Percentiles rank a stretch among this genome's conserved stretches.
These are phyloP conservation scores for Fusarium longipes DNA, from an alignment of 2,329 filamentous ascomycete species.

Conservation along the genomic window DNA sequence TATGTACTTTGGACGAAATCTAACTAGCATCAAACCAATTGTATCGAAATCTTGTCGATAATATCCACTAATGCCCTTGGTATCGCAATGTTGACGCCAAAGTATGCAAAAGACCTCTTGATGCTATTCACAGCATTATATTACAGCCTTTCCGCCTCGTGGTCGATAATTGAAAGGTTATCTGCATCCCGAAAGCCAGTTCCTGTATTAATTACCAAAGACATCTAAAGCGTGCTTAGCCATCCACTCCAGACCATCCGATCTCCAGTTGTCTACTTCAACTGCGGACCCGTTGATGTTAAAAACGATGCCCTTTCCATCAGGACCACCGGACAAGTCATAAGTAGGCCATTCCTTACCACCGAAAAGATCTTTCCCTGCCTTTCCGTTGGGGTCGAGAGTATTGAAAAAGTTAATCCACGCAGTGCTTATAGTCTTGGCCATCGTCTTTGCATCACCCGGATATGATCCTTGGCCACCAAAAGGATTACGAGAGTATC, in stretches of 20 bases:
- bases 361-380: not conserved
- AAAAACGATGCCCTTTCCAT: constrained; percentile 47
- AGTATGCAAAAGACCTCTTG: no score
- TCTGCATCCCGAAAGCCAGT: no score
- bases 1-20: not conserved
- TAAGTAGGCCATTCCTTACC: constrained; percentile 47
- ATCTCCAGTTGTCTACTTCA: constrained; percentile 49
- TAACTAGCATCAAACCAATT: not conserved
- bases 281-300: constrained; percentile 37
- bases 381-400: constrained; percentile 45
- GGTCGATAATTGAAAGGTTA: no score
- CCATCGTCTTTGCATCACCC: constrained; percentile 40
- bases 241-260: constrained; percentile 47
- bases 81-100: no score
- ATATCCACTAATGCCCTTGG: no score
- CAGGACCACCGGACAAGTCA: constrained; percentile 19
- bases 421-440: constrained; percentile 46
- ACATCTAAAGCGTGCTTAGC: constrained; percentile 44
- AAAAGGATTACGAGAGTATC: constrained; percentile 50
- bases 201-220: constrained; percentile 40
- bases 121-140: no score
- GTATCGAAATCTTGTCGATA: no score
- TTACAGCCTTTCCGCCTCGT: no score
- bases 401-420: constrained; percentile 49
- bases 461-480: constrained; percentile 46